A percentile compares a stretch with the other conserved stretches of the same genome.
Conservation (phyloP, 805 yeast species). For the Pichia sporocuriosa region DNA sequence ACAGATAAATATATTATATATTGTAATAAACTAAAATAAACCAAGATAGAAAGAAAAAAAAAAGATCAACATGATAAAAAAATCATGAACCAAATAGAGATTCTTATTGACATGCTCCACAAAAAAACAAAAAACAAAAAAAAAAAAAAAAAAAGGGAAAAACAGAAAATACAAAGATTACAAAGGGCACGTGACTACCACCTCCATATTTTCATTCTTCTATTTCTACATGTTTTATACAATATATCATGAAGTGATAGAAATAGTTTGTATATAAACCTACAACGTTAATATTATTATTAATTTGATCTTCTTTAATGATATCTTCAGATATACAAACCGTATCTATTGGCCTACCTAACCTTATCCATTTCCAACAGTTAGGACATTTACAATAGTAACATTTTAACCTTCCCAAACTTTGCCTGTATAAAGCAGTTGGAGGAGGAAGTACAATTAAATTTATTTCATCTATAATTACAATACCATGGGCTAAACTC, state of each 20-base stretch:
- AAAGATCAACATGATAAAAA: too few species aligned
- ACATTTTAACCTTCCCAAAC: constrained; percentile 15
- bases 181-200: too few species aligned
- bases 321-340: neutral
- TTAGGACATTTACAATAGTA: constrained; percentile 21
- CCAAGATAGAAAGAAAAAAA: too few species aligned
- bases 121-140: too few species aligned
- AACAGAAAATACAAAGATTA: too few species aligned
- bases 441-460: constrained; percentile 18
- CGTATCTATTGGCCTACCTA: constrained; percentile 15
- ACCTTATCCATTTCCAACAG: constrained; percentile 19
- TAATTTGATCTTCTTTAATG: neutral
- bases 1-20: too few species aligned
- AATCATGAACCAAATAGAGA: too few species aligned
- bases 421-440: constrained; percentile 12
- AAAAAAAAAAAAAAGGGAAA: too few species aligned
- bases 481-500: constrained; percentile 22
- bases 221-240: too few species aligned
- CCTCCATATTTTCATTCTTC: neutral
- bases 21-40: too few species aligned
- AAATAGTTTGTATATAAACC: constrained; percentile 23
- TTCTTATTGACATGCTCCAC: too few species aligned
- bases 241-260: constrained; percentile 18
- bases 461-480: constrained; percentile 1
- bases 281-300: constrained; percentile 3